A percentile compares a stretch with the other conserved stretches of the same genome.
Conservation (phyloP, 768 basidiomycete species). For the Podaxis pistillaris region DNA sequence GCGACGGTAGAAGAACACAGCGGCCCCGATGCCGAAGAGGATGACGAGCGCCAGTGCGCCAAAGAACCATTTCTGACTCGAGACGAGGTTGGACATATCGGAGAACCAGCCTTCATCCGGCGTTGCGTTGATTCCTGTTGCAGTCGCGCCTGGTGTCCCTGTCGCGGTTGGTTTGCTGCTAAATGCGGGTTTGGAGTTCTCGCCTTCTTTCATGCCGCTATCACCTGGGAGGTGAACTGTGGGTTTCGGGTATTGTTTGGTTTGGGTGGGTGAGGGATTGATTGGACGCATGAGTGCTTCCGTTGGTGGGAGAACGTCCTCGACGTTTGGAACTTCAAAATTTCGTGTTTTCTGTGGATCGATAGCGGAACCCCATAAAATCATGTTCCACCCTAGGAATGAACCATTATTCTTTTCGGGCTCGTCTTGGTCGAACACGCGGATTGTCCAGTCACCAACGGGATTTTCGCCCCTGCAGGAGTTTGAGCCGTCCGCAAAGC, state of each 20-base stretch:
- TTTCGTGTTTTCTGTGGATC: slow-evolving; percentile 65
- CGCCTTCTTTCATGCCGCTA: slow-evolving; percentile 77
- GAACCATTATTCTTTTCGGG: slow-evolving; percentile 48
- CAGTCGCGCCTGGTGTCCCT: slow-evolving; percentile 22
- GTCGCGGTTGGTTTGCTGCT: slow-evolving; percentile 27
- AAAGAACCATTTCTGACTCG: slow-evolving; percentile 87
- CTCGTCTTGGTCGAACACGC: slow-evolving; percentile 75
- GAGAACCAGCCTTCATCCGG: slow-evolving; percentile 86
- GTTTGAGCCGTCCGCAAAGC: slow-evolving; percentile 14
- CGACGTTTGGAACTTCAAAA: slow-evolving; percentile 58
- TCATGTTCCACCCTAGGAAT: slow-evolving; percentile 91
- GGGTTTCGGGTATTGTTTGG: slow-evolving; percentile 76
- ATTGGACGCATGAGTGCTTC: slow-evolving; percentile 38
- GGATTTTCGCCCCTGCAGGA: slow-evolving; percentile 85
- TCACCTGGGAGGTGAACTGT: slow-evolving; percentile 87
- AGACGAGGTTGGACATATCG: slow-evolving; percentile 68
- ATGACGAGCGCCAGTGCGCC: slow-evolving; percentile 77
- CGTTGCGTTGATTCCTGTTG: slow-evolving; percentile 48
- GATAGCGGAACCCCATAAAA: slow-evolving; percentile 86
- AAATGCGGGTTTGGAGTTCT: slow-evolving; percentile 77
- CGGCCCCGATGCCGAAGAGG: slow-evolving; percentile 68
- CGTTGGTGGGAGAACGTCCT: slow-evolving; percentile 46
- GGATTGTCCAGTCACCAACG: slow-evolving; percentile 86
- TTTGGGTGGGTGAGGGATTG: slow-evolving; percentile 34
- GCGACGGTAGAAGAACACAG: slow-evolving; percentile 80